These are phyloP conservation scores for Pachysolen tannophilus DNA, from an alignment of 805 yeast species.

Conservation along the genomic window DNA sequence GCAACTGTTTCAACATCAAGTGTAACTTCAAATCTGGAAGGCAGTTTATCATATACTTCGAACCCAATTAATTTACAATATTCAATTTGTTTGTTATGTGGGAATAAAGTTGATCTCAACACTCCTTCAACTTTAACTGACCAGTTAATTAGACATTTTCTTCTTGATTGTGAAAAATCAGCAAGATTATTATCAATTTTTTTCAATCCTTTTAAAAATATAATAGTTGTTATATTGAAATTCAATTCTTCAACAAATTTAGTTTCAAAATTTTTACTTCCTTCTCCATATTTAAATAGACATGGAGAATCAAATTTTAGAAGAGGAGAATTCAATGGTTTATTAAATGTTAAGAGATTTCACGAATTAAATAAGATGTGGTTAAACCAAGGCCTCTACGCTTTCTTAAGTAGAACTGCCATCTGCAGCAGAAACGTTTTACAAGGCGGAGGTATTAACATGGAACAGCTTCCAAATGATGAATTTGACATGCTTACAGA, in stretches of 20 bases:
- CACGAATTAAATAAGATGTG: constrained; percentile 49
- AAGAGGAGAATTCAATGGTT: constrained; percentile 44
- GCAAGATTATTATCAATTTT: constrained; percentile 11
- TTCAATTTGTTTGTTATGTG: constrained; percentile 38
- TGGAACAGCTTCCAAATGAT: too few species aligned
- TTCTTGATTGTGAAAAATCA: constrained; percentile 23
- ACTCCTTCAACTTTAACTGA: constrained; percentile 16
- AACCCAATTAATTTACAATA: constrained; percentile 22
- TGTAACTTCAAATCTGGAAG: constrained; percentile 1
- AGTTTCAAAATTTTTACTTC: constrained; percentile 22
- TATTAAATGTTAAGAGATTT: constrained; percentile 45
- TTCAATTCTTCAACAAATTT: constrained; percentile 16
- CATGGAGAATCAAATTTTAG: constrained; percentile 69
- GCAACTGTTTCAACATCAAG: background rate
- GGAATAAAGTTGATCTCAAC: constrained; percentile 26
- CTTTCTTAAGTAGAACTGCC: constrained; percentile 32
- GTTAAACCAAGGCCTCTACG: constrained; percentile 51
- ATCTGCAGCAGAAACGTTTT: constrained; percentile 8
- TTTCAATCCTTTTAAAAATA: constrained; percentile 15
- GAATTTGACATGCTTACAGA: too few species aligned
- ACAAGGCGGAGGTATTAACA: too few species aligned
- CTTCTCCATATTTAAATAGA: constrained; percentile 60
- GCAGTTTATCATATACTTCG: background rate
- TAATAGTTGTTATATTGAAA: constrained; percentile 19
- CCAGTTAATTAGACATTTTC: constrained; percentile 21